Evolutionary conservation across 495 filamentous ascomycete genomes (phyloP), one percentile per base, ranked within the genome.

Genomic region (Penicillium chermesinum): DNA sequence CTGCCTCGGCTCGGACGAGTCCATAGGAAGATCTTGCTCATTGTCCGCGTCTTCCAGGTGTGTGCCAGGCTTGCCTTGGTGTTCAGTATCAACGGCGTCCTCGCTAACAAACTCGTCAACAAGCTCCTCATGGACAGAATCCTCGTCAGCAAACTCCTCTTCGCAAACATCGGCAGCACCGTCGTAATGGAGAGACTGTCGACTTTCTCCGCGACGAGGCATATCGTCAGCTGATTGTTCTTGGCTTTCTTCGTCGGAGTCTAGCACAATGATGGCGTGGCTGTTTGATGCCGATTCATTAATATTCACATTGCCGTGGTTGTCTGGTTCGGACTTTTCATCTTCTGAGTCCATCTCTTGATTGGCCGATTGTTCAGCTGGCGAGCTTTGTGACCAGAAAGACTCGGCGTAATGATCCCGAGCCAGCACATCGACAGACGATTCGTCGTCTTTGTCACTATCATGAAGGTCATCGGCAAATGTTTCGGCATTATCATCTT

Each of bases 371-470:
- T 59, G n/a, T 17, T 48, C 48, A 14, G 38, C 17, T 8, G 37
- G 42, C 33, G 36, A 33, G 3, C 39, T 46, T 32, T 22, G 36
- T 7, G 7, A 30, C n/a, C 13, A 46, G 27, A 16, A 16, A 12
- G 37, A 16, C 2, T 33, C 14, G n/a, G 5, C 30, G 43, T 41
- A 35, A 22, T 49, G 30, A 34, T 47, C 51, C 41, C 14, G 42
- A 7, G 42, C 48, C 25, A 44, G 22, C 16, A 47, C 43, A 32
- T 60, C 55, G 3, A 57, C 49, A 10, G 48, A 25, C 3, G 47
- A 53, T 25, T 62, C 58, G 10, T 51, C 50, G 12, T 61, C 45
- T 17, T 52, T 55, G 5, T 60, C 50, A 40, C 49, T 57, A 9
- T 54, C 51, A 16, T 55, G 35, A 16, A 50, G 36, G 41, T 34